A percentile compares a stretch with the other conserved stretches of the same genome.
These are phyloP conservation scores for Zea mays DNA, from an alignment of 176 grass and related monocot species.

Conservation along the genomic window DNA sequence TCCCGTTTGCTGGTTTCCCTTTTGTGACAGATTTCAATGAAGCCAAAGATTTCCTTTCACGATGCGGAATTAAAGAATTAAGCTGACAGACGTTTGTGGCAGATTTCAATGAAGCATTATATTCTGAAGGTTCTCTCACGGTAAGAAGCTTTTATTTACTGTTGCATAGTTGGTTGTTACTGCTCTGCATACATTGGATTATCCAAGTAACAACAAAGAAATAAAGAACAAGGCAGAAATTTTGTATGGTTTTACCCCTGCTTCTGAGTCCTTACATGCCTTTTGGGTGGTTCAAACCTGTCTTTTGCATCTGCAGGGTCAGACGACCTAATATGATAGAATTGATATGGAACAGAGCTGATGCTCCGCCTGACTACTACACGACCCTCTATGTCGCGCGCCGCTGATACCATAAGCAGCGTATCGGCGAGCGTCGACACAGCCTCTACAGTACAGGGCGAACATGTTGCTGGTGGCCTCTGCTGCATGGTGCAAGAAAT, in stretches of 20 bases:
- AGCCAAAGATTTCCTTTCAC: slow-evolving; percentile 71
- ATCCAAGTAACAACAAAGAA: background rate
- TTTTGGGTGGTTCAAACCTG: background rate
- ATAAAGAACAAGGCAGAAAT: background rate
- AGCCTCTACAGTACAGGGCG: background rate
- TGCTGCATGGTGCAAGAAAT: background rate
- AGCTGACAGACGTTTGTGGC: slow-evolving; percentile 36
- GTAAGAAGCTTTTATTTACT: slow-evolving; percentile 16
- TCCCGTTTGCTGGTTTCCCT: slow-evolving; percentile 19
- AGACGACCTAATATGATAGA: background rate
- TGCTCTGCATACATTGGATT: background rate
- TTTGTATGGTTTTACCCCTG: slow-evolving; percentile 15
- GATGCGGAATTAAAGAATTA: slow-evolving; percentile 49
- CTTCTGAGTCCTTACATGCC: background rate
- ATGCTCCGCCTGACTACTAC: background rate
- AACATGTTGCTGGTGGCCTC: background rate
- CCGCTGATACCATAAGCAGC: background rate
- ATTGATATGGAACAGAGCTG: background rate
- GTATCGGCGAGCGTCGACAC: no score
- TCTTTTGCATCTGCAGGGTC: slow-evolving; percentile 31
- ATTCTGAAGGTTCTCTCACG: slow-evolving; percentile 3
- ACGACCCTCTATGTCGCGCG: background rate
- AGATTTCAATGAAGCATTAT: background rate
- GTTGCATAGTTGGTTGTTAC: slow-evolving; percentile 9
- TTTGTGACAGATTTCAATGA: slow-evolving; percentile 65